Conservation (phyloP, 108 stramenopile species). For the Cyclotella cryptica region DNA sequence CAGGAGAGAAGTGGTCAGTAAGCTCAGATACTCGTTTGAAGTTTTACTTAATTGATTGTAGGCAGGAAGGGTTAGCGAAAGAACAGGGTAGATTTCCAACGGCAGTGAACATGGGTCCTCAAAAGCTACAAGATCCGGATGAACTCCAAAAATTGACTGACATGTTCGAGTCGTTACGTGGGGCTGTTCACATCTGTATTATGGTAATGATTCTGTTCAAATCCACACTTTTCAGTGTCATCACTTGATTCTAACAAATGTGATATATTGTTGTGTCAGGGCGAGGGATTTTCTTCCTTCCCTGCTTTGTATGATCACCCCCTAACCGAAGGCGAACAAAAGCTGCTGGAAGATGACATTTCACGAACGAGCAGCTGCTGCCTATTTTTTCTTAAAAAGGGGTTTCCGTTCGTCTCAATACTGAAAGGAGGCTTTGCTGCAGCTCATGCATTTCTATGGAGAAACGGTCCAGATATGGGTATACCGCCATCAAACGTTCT, state of each 20-base stretch:
- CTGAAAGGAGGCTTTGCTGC: conserved; percentile 91
- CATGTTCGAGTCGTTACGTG: conserved; percentile 82
- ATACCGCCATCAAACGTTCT: conserved; percentile 65
- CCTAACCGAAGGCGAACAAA: conserved; percentile 52
- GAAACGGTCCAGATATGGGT: conserved; percentile 57
- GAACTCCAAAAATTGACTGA: conserved; percentile 65
- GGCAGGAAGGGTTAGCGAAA: conserved; percentile 62
- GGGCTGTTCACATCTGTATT: conserved; percentile 78
- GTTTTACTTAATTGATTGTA: conserved; percentile 81
- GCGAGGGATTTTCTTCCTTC: conserved; percentile 84
- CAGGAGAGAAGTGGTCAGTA: conserved; percentile 21
- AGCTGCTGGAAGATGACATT: conserved; percentile 78
- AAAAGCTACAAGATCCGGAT: conserved; percentile 72
- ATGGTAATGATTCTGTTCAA: conserved; percentile 33
- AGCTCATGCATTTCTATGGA: conserved; percentile 81
- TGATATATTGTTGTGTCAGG: conserved; percentile 37
- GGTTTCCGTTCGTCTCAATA: conserved; percentile 92
- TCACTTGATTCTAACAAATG: not conserved
- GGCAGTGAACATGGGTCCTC: conserved; percentile 70
- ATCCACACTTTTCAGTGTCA: not conserved
- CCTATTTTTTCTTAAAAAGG: conserved; percentile 89
- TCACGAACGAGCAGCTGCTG: conserved; percentile 79
- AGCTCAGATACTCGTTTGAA: conserved; percentile 47
- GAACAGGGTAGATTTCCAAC: conserved; percentile 86
- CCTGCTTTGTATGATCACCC: conserved; percentile 74